Base-by-base conservation (phyloP, 2,329 filamentous ascomycete species). In the Onygena corvina region DNA sequence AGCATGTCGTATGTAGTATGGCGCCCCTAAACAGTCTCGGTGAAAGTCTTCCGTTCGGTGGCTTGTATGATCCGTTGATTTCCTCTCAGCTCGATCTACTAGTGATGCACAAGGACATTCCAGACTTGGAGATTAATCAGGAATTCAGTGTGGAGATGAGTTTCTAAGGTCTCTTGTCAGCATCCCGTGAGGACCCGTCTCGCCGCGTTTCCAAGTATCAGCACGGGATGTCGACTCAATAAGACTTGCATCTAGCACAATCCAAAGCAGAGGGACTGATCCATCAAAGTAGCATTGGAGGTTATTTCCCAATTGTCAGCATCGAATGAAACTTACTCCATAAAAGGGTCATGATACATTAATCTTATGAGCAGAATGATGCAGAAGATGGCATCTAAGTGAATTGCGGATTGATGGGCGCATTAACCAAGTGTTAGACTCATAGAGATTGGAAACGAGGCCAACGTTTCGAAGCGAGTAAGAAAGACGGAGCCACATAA, bases 401-500 rank as follows among this genome's bases (percentile, higher is more conserved):
- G 18, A 21, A 23, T 33, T n/a, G 30, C 4, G 30, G 14, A 33
- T n/a, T 4, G n/a, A 12, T 4, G 25, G 36, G 18, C 36, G 9
- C 5, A 23, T 40, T 40, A 40, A 40, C 21, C 25, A 40, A n/a
- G n/a, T n/a, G n/a, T n/a, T 40, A 18, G 34, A 18, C 16, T 38
- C 18, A 18, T 18, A 11, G 36, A 21, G 11, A 11, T 40, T 40
- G 36, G 18, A 40, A 40, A 40, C 36, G 25, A 40, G 36, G 20
- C 36, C 36, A 23, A 40, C 36, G 36, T 40, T 40, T 40, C 36
- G 25, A 40, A 40, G 36, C n/a, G 25, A 11, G 20, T 18, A 25
- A 16, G n/a, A n/a, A 40, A 40, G 36, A 40, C 21, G 25, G 8
- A 25, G 8, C 16, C 3, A 40, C 14, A 40, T 11, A 40, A 40